phyloP scores from a whole-genome alignment of 768 basidiomycete species.

The Pleurotus cornucopiae region DNA sequence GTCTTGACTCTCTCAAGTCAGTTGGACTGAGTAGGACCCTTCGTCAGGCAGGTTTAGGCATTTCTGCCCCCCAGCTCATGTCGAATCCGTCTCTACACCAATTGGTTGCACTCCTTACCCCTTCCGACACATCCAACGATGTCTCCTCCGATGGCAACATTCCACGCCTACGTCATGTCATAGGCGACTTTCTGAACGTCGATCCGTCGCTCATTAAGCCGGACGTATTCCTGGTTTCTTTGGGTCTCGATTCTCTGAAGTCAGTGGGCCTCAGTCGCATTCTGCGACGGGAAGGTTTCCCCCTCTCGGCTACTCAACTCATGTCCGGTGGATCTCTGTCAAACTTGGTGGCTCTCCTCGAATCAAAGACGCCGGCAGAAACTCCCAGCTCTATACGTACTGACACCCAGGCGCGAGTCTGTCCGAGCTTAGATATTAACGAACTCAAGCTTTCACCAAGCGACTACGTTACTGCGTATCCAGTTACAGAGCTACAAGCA shows the following conservation, averaged over 20 bases:
- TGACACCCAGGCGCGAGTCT: too few relatives aligned
- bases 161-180: constrained; percentile 13
- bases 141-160: not conserved
- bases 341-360: constrained; percentile 11
- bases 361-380: too few relatives aligned
- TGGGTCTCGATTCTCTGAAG: constrained; percentile 45
- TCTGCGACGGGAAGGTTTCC: constrained; percentile 27
- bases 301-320: constrained; percentile 31
- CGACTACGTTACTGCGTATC: constrained; percentile 31
- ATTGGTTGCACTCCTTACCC: constrained; percentile 8
- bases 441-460: constrained; percentile 16
- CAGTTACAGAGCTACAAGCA: constrained; percentile 40
- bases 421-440: constrained; percentile 10
- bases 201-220: constrained; percentile 16
- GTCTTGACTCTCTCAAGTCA: constrained; percentile 44
- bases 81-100: constrained; percentile 19
- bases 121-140: not conserved
- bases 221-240: constrained; percentile 34
- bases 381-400: too few relatives aligned
- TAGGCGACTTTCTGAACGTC: constrained; percentile 24
- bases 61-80: constrained; percentile 35
- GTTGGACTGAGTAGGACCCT: constrained; percentile 36
- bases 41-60: constrained; percentile 25
- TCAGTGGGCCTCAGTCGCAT: constrained; percentile 37
- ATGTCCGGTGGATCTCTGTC: constrained; percentile 25